Evolutionary conservation across 257 asterid species (phyloP), one percentile per base, ranked within the genome.

Genomic region (Paraleonurus japonicus): DNA sequence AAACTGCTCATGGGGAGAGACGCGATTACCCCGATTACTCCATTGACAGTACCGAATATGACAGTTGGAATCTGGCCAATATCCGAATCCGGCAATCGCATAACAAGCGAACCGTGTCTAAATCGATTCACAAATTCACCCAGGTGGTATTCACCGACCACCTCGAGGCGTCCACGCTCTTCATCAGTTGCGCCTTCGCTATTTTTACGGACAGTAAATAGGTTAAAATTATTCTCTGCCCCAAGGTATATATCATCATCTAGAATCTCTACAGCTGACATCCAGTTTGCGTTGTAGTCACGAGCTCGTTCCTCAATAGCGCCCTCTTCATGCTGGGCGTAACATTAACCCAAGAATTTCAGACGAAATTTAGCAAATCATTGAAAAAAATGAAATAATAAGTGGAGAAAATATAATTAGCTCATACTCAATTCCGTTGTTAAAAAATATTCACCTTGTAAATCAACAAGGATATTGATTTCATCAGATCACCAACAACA

Each of bases 221-320:
- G 88, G 79, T 95, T 95, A 53, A 82, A 95, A 61, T 87, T 88
- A 53, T 89, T 95, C 79, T 95, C 98, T 4, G 99, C 92, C 5
- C 99, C 99, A 13, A 95, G 88, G 83, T 89, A 92, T 30, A 88
- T 85, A 72, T 95, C 98, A 63, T 89, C 98, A 50, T 95, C 97
- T 3, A 92, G 96, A 76, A 95, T 95, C 88, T 92, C 99, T 1
- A 95, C 96, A n/a, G 99, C 98, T 22, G 99, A 85, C 98, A 89
- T 95, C 99, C 99, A 95, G 63, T 95, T 95, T 5, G 97, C 98
- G 4, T 95, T 92, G 85, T 95, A 95, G 83, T 95, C 98, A 30
- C 96, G 95, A 5, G 99, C 99, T 76, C 97, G 92, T 85, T 92
- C 99, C 84, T 92, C 97, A 19, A 95, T 95, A 41, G 99, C 98